Evolutionary conservation across 805 yeast genomes (phyloP), one percentile per base, ranked within the genome.

Genomic region (Suhomyces tanzawaensis): DNA sequence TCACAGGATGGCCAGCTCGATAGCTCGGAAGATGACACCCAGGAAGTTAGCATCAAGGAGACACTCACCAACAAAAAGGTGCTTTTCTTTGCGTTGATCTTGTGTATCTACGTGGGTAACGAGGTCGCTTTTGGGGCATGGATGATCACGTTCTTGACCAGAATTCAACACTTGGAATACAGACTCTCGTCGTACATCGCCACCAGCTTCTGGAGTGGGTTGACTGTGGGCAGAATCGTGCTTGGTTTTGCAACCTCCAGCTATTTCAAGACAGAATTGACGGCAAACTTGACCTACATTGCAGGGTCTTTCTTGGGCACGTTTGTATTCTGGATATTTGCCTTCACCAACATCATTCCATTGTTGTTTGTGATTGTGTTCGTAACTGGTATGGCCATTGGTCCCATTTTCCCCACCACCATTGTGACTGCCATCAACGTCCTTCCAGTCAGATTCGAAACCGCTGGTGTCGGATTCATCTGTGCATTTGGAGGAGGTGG

Each of bases 401-500:
- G 81, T 6, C 81, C 81, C 7, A 58, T 74, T 7, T 76, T 68
- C 58, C 89, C 95, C 1, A 80, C 90, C 5, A 76, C 85, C 0
- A 78, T 84, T 35, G 76, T 83, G 11, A 74, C 82, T 7, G 71
- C 87, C 1, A 58, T 84, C 32, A 77, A 79, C 38, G 63, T 79
- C 2, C 56, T 87, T 29, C 95, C 95, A 0, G 58, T 63, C 19
- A 70, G 68, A 28, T 61, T 74, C 36, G 84, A 83, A 37, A 75
- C 84, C 7, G 60, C 77, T 13, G 90, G 88, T 1, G 72, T 87
- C 7, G 90, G 95, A 0, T 67, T 84, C 37, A 77, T 83, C 15
- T 80, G 89, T 39, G 89, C 93, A 0, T 55, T 85, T 42, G 95
- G 95, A 5, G 90, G 93, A 3, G 77, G 82, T 12, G 95, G 95